These are phyloP conservation scores for Arctostaphylos glauca DNA, from an alignment of 148 eudicot genomes.

Conservation along the genomic window DNA sequence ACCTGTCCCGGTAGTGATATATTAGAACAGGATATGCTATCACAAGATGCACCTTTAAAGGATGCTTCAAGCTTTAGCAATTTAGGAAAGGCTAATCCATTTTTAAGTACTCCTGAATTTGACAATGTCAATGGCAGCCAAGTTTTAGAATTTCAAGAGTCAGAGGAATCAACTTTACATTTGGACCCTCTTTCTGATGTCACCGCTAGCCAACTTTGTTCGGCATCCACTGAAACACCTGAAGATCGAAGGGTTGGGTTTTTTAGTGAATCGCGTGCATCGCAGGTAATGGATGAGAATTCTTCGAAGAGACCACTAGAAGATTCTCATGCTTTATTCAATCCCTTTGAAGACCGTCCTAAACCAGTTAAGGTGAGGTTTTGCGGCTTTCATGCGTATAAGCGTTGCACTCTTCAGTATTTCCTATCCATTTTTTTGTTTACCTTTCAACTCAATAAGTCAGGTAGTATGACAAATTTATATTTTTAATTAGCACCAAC, in stretches of 20 bases:
- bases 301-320: conserved; percentile 19
- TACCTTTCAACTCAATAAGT: neutral
- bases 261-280: conserved; percentile 26
- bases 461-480: neutral
- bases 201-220: conserved; percentile 31
- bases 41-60: conserved; percentile 23
- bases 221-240: conserved; percentile 20
- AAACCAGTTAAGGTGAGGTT: conserved; percentile 47
- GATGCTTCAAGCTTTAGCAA: conserved; percentile 24
- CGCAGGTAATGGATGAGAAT: conserved; percentile 23
- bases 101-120: conserved; percentile 15
- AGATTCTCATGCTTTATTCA: conserved; percentile 28
- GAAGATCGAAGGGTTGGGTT: conserved; percentile 24
- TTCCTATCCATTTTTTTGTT: neutral
- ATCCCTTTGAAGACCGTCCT: conserved; percentile 35
- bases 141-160: conserved; percentile 15
- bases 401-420: conserved; percentile 8
- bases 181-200: conserved; percentile 32
- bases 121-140: conserved; percentile 17
- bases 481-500: neutral
- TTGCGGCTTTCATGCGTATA: neutral
- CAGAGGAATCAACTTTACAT: conserved; percentile 15
- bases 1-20: conserved; percentile 31
- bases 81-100: conserved; percentile 16
- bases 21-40: conserved; percentile 29